Conservation (phyloP, 257 asterid species). For the Solanum virginianum region DNA sequence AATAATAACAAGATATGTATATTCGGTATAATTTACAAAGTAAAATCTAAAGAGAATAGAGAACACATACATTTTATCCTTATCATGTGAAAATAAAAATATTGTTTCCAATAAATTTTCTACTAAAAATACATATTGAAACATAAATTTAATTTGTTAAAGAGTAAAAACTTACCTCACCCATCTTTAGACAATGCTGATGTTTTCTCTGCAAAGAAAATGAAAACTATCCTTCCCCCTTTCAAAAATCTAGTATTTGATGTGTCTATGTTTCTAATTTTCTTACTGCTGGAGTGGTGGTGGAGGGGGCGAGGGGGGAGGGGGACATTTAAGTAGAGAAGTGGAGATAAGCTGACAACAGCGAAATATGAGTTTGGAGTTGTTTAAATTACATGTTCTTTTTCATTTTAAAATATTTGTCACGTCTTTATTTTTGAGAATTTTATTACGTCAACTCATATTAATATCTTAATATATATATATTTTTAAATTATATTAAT, state of each 20-base stretch:
- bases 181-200: not conserved
- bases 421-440: not conserved
- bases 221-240: not conserved
- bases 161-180: not conserved
- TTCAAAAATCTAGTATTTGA: not conserved
- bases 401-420: not conserved
- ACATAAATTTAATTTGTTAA: not conserved
- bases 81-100: accelerated
- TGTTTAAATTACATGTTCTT: not conserved
- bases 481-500: not conserved
- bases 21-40: not conserved
- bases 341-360: not conserved
- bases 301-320: too few relatives aligned
- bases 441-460: not conserved
- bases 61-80: not conserved
- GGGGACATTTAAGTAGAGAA: not conserved
- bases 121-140: not conserved
- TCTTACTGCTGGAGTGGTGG: not conserved
- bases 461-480: not conserved
- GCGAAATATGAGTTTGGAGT: not conserved
- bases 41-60: not conserved
- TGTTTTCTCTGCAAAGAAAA: not conserved
- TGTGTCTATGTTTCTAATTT: not conserved
- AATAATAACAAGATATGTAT: not conserved
- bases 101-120: not conserved